Evolutionary conservation across 2,329 filamentous ascomycete species (phyloP), one percentile per base, ranked within the genome.

Genomic region (Hypoxylon sp.): DNA sequence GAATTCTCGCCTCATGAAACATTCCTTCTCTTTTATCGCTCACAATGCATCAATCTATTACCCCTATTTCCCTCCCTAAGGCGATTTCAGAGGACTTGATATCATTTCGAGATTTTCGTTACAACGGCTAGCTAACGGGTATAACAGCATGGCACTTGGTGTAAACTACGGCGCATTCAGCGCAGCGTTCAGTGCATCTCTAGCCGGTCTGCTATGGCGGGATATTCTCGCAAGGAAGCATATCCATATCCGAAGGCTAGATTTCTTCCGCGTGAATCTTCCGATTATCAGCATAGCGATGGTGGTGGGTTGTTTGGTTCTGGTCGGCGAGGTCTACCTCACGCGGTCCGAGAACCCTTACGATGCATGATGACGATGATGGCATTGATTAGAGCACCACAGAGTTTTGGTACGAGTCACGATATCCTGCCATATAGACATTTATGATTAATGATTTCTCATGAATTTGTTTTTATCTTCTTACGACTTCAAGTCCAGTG

Each of bases 101-200:
- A 30, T 50, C 6, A 17, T 50, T 50, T 50, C 13, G 14, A 44
- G 6, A 2, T 13, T 33, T 6, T n/a, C 8, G 20, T 44, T 46
- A 10, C 17, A 37, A 54, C 10, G 27, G 31, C 11, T 10, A 35
- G 17, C 61, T 66, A 53, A 68, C 51, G 31, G 8, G 17, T 30
- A 11, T 6, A 22, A 64, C 78, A 88, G 86, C 77, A 92, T 93
- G 90, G 91, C 91, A 0, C 80, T 94, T 0, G 91, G 91, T 1
- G 89, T 93, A 67, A 93, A 94, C 77, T 93, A 90, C 64, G 91
- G 91, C 3, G 91, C 91, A 0, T 93, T 93, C 75, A 92, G 90
- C 75, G 88, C 88, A 0, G 89, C 90, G 0, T 92, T 94, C 72
- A 92, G 89, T 70, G 91, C 90, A 0, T 92, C 90, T 0, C 79